Evolutionary conservation across 192 early-diverging fungal species (phyloP), one percentile per base, ranked within the genome.

Genomic region (Rhizoclosmatium sp.): DNA sequence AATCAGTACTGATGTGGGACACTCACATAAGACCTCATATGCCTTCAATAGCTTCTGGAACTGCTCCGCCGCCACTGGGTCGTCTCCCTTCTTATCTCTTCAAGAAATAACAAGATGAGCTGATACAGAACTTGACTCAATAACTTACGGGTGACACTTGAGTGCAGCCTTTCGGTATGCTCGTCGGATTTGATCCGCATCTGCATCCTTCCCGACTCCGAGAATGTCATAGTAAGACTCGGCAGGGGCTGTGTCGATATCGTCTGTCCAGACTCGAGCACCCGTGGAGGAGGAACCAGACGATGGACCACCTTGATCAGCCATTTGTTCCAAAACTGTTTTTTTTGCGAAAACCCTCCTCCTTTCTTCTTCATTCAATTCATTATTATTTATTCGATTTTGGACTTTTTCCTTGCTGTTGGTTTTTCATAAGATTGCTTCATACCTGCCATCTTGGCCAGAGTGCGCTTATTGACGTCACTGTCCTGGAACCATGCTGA

Each of bases 41-140:
- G 97, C 95, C 78, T 93, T 91, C 47, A 89, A 90, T 61, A 99
- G 93, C 23, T 89, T 86, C 82, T 95, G 93, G 83, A 98, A 99
- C 87, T 92, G 89, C 75, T 95, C 83, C 7, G 84, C 75, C 47
- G 75, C 78, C 4, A 64, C 84, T 2, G 83, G 82, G 58, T 80
- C 82, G 23, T 78, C 59, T 3, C 88, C 88, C 54, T 81, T 84
- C 72, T 95, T 95, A 78, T 95, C 93, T 93, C 90, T 77, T 92
- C 91, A 64, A 90, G 91, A 59, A 85, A 82, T 40, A 92, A 76
- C 2, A 90, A 91, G 58, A 88, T 71, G n/a, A 83, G 87, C 69
- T 85, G 80, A 74, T 82, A 84, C 5, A 77, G 81, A 14, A 49
- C 45, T 40, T 9, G 71, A 82, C 16, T 39, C 16, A 56, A 44